These are phyloP conservation scores for Diaporthe helianthi DNA, from an alignment of 2,329 filamentous ascomycete genomes.

Conservation along the genomic window DNA sequence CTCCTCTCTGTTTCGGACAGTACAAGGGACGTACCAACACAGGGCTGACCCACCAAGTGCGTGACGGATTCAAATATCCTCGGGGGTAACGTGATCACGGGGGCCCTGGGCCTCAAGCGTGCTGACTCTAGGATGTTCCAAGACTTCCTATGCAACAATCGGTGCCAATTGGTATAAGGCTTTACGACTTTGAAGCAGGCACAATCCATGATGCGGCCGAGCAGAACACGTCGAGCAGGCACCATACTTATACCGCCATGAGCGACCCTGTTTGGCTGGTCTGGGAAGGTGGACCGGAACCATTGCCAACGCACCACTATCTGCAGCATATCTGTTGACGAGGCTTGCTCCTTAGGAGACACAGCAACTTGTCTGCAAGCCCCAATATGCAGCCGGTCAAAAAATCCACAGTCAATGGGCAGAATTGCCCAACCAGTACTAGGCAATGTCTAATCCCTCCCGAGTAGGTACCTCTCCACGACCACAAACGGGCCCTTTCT, in stretches of 20 bases:
- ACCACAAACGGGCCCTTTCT: conserved; percentile 5
- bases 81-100: conserved; percentile 3
- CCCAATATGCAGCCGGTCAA: conserved; percentile 32
- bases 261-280: conserved; percentile 33
- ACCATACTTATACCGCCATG: conserved; percentile 42
- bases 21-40: conserved; percentile 6
- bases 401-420: conserved; percentile 11
- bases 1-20: background rate
- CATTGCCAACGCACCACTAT: conserved; percentile 36
- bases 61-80: conserved; percentile 7
- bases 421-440: conserved; percentile 15
- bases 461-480: conserved; percentile 10
- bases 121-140: conserved; percentile 4
- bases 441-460: background rate
- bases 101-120: background rate
- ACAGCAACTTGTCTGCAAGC: conserved; percentile 33
- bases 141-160: conserved; percentile 8
- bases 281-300: conserved; percentile 35
- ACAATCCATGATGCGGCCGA: conserved; percentile 1
- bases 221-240: conserved; percentile 27
- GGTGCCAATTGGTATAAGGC: background rate
- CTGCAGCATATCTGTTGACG: conserved; percentile 33
- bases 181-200: conserved; percentile 17
- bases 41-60: conserved; percentile 14
- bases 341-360: conserved; percentile 34